A percentile compares a stretch with the other conserved stretches of the same genome.
These are phyloP conservation scores for Bretziella fagacearum DNA, from an alignment of 2,329 filamentous ascomycete species.

Conservation along the genomic window DNA sequence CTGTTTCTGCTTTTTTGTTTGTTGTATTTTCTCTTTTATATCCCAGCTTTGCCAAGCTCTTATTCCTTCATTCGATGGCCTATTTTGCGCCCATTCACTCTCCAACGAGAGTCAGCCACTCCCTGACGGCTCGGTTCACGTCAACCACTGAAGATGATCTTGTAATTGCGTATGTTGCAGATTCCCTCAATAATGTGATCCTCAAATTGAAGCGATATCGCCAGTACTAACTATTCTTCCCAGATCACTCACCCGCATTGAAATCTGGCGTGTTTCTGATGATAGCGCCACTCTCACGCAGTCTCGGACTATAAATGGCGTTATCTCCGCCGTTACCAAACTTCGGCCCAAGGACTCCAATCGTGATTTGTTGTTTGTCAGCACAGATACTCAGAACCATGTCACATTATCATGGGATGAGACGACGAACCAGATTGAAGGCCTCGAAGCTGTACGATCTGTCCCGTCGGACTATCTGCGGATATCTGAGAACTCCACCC, in stretches of 20 bases:
- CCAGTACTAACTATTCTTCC: constrained; percentile 19
- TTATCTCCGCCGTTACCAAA: constrained; percentile 68
- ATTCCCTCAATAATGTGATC: background rate
- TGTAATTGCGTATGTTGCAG: constrained; percentile 60
- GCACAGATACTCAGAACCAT: constrained; percentile 78
- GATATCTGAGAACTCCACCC: constrained; percentile 67
- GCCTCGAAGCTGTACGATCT: constrained; percentile 35
- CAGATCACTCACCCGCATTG: constrained; percentile 70
- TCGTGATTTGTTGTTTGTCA: constrained; percentile 79
- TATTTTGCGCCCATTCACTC: constrained; percentile 89
- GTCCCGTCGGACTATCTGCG: constrained; percentile 44
- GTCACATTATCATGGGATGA: constrained; percentile 77
- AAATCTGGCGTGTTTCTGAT: constrained; percentile 57
- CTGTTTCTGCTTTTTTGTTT: constrained; percentile 1
- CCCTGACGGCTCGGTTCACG: constrained; percentile 63
- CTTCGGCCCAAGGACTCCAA: constrained; percentile 56
- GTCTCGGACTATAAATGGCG: constrained; percentile 65
- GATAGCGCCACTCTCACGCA: constrained; percentile 48
- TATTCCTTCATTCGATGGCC: constrained; percentile 44
- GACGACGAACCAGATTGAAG: constrained; percentile 32
- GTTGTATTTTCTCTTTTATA: background rate
- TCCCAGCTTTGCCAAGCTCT: background rate
- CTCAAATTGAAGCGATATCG: background rate
- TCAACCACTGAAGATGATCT: constrained; percentile 61
- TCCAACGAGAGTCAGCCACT: constrained; percentile 81